Conservation (phyloP, 352 stramenopile species). For the Globisporangium heterothallicum region DNA sequence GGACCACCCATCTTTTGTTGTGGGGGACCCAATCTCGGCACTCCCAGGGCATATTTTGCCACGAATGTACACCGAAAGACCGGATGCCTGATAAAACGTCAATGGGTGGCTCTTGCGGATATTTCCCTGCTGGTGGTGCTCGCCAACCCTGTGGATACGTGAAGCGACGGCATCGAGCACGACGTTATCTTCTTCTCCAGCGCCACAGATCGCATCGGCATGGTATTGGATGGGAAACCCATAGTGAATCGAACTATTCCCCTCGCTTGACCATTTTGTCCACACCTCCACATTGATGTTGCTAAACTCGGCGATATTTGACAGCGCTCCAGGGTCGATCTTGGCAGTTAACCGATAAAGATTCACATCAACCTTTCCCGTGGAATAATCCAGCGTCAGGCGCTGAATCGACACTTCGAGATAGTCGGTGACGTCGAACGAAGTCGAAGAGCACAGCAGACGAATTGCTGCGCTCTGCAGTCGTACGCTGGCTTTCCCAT, state of each 20-base stretch:
- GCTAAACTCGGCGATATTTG: constrained; percentile 56
- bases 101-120: constrained; percentile 8
- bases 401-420: constrained; percentile 39
- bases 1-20: constrained; percentile 16
- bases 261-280: constrained; percentile 33
- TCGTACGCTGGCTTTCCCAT: constrained; percentile 37
- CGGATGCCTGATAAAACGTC: constrained; percentile 26
- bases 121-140: not conserved
- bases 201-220: not conserved
- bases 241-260: constrained; percentile 33
- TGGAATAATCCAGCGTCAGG: constrained; percentile 26
- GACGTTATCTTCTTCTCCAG: constrained; percentile 1
- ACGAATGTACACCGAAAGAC: constrained; percentile 36
- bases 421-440: constrained; percentile 52
- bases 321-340: constrained; percentile 63
- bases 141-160: constrained; percentile 7
- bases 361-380: constrained; percentile 27
- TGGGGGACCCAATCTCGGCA: not conserved
- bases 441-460: constrained; percentile 34
- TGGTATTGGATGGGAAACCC: constrained; percentile 42
- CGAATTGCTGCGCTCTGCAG: constrained; percentile 39
- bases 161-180: constrained; percentile 13
- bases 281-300: constrained; percentile 40
- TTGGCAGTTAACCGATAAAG: constrained; percentile 44
- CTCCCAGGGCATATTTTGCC: constrained; percentile 31